A percentile compares a stretch with the other conserved stretches of the same genome.
Evolutionary conservation across 192 early-diverging fungal species (phyloP).

Genomic region (Coemansia guatemalensis): DNA sequence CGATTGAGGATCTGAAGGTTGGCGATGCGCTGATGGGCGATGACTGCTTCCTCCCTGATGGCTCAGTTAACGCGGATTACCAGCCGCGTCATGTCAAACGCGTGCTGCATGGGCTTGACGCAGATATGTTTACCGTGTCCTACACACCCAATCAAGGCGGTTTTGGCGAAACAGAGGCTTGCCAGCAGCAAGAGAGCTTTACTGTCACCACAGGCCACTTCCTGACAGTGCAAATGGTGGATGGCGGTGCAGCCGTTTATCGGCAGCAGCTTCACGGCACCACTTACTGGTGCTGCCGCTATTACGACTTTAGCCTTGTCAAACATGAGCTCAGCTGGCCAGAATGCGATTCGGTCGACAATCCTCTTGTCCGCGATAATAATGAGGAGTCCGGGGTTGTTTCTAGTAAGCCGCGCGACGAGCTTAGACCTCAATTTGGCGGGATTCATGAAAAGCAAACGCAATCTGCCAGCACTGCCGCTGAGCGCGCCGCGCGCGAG

Average conservation of each 20-base stretch:
- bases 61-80: conserved; percentile 15
- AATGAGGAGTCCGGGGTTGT: neutral
- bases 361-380: neutral
- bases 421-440: neutral
- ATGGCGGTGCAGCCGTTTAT: conserved; percentile 3
- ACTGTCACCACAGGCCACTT: conserved; percentile 20
- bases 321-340: conserved; percentile 14
- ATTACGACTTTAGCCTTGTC: conserved; percentile 11
- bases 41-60: conserved; percentile 19
- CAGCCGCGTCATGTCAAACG: conserved; percentile 23
- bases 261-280: neutral
- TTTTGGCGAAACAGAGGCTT: neutral
- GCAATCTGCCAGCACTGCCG: neutral
- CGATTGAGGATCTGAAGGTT: conserved; percentile 18
- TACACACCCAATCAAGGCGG: conserved; percentile 5
- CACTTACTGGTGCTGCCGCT: conserved; percentile 11
- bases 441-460: neutral
- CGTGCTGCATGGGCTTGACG: conserved; percentile 20
- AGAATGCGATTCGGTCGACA: neutral
- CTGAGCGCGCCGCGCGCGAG: conserved; percentile 11
- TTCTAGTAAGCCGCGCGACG: neutral
- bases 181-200: conserved; percentile 12
- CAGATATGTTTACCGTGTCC: conserved; percentile 21
- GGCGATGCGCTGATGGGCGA: conserved; percentile 38
- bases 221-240: conserved; percentile 14